Evolutionary conservation across 1,284 basidiomycete species (phyloP), one percentile per base, ranked within the genome.

Genomic region (Tilletia walkeri): DNA sequence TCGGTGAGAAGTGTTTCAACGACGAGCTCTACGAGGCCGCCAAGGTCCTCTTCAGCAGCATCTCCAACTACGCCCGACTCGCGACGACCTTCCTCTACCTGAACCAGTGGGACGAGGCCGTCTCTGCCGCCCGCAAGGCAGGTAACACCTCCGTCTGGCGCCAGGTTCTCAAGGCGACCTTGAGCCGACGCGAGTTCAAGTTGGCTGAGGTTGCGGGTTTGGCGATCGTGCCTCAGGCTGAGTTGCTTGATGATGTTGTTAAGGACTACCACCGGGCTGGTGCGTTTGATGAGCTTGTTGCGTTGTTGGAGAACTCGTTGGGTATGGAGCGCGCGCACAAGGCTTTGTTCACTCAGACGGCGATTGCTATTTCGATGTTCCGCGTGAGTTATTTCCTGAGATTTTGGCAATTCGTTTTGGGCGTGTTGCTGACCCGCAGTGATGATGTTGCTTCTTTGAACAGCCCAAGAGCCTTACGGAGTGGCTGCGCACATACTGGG

Each of bases 121-220:
- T 99, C 20, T 96, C 99, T 85, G 96, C 95, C 75, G 96, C 96
- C 20, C 88, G 96, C 75, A 99, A 99, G 85, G 96, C 96, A 20
- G 96, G 96, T 41, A 99, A 99, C 84, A 99, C 96, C 10, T 92
- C 91, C 85, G 96, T 99, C n/a, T 99, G 96, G 96, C 98, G 98
- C 86, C 96, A 99, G 85, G 96, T 99, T 72, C 95, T 99, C 79
- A 93, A 94, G 30, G 96, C 96, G 53, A 99, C 96, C 86, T 90
- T 99, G 69, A 94, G 96, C 87, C 97, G 98, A 87, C 87, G 89
- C 75, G 96, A 99, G 84, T 99, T 98, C 89, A 92, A 94, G 77
- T 85, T 98, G 81, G 95, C 96, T 20, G 95, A 99, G 88, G 98
- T 99, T 81, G 81, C 80, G 30, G 82, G 80, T 70, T 75, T 82